Conservation (phyloP, 768 basidiomycete genomes). For the Ramaria sp. region DNA sequence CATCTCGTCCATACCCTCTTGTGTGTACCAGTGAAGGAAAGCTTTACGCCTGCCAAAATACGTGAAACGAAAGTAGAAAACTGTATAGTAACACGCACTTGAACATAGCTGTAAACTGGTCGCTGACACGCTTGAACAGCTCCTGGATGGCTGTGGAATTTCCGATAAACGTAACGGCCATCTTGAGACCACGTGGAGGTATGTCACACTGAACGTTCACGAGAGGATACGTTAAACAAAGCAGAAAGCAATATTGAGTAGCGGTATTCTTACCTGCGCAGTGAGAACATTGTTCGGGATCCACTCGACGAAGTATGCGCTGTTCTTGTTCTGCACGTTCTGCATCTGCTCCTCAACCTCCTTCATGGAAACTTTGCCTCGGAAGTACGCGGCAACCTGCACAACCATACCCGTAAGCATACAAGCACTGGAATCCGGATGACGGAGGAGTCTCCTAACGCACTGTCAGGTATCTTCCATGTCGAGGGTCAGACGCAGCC, state of each 20-base stretch:
- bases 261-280: slow-evolving; percentile 26
- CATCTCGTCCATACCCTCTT: slow-evolving; percentile 99
- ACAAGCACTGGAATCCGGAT: neutral
- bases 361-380: slow-evolving; percentile 99
- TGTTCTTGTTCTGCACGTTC: slow-evolving; percentile 95
- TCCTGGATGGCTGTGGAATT: slow-evolving; percentile 97
- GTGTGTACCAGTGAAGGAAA: slow-evolving; percentile 98
- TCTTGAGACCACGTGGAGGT: slow-evolving; percentile 88
- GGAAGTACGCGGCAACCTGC: slow-evolving; percentile 90
- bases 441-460: too few relatives aligned
- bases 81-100: slow-evolving; percentile 30
- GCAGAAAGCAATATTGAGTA: neutral
- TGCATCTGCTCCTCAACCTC: slow-evolving; percentile 99
- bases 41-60: slow-evolving; percentile 81
- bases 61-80: slow-evolving; percentile 3
- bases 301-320: slow-evolving; percentile 98
- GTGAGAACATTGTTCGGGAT: slow-evolving; percentile 98
- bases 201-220: slow-evolving; percentile 79
- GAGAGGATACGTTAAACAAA: neutral
- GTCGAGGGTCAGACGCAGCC: slow-evolving; percentile 94
- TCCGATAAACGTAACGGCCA: slow-evolving; percentile 95
- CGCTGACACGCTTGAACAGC: slow-evolving; percentile 96
- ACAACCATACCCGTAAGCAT: neutral
- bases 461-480: slow-evolving; percentile 95
- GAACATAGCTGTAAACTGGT: slow-evolving; percentile 99